phyloP scores from a whole-genome alignment of 2,329 filamentous ascomycete genomes.

The Botrytis medusae region DNA sequence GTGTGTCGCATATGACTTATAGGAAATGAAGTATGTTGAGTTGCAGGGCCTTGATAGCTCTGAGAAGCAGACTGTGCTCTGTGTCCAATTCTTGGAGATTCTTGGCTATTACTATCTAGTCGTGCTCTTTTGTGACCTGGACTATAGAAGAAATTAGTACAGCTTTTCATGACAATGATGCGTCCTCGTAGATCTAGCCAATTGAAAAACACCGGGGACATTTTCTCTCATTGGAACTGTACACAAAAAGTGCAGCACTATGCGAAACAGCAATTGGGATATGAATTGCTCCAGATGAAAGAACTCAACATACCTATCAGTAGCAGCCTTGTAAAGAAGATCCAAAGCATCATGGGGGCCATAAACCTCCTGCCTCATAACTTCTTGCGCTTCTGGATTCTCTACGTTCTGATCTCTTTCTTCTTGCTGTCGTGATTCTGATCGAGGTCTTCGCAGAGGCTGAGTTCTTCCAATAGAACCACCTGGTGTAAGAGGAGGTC shows the following conservation, averaged over 20 bases:
- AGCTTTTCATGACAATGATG: not conserved
- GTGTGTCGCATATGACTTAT: conserved; percentile 32
- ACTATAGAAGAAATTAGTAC: conserved; percentile 44
- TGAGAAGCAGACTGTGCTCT: conserved; percentile 25
- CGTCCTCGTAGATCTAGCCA: not conserved
- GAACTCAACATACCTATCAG: conserved; percentile 48
- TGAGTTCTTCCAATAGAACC: conserved; percentile 65
- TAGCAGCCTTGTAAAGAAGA: conserved; percentile 83
- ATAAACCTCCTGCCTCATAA: conserved; percentile 73
- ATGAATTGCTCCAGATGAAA: conserved; percentile 35
- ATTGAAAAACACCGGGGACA: not conserved
- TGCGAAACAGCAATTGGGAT: not conserved
- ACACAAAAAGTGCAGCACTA: conserved; percentile 37
- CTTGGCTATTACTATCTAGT: conserved; percentile 30
- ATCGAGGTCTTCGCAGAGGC: conserved; percentile 63
- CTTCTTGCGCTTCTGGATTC: conserved; percentile 62
- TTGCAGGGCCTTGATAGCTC: conserved; percentile 25
- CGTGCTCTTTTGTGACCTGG: conserved; percentile 39
- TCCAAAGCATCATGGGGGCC: conserved; percentile 92
- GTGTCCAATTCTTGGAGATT: conserved; percentile 33
- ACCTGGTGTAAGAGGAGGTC: conserved; percentile 60
- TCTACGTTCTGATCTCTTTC: conserved; percentile 57
- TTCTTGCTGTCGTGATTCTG: conserved; percentile 40
- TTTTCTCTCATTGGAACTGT: not conserved
- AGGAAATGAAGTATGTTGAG: conserved; percentile 26